Evolutionary conservation across 2,329 filamentous ascomycete species (phyloP).

Genomic region (Clarireedia hainanense): DNA sequence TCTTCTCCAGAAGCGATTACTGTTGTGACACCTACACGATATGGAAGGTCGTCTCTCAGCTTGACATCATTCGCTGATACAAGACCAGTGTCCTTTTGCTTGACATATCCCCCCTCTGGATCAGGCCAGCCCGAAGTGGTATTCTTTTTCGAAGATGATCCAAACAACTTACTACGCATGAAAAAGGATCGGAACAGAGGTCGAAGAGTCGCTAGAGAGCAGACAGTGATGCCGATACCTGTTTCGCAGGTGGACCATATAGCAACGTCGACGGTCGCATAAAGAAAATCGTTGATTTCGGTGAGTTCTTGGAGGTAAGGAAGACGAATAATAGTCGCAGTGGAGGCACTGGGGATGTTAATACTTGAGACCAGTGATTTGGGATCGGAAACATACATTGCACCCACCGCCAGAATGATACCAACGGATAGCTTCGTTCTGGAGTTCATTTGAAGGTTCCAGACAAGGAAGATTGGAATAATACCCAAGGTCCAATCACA

Average conservation of each 20-base stretch:
- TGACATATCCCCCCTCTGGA: not conserved
- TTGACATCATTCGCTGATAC: not conserved
- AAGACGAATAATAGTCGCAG: constrained; percentile 35
- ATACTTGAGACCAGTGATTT: constrained; percentile 11
- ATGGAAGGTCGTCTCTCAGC: not conserved
- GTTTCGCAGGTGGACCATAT: constrained; percentile 36
- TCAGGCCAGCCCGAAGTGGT: not conserved
- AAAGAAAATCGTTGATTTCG: constrained; percentile 31
- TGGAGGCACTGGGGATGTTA: constrained; percentile 27
- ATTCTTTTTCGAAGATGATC: not conserved
- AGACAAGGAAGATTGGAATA: constrained; percentile 35
- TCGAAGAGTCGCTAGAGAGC: constrained; percentile 33
- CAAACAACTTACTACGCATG: not conserved
- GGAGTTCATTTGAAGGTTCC: constrained; percentile 34
- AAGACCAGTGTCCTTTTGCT: not conserved
- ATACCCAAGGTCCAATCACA: constrained; percentile 36
- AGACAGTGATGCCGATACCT: constrained; percentile 33
- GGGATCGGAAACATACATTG: constrained; percentile 29
- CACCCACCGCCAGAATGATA: constrained; percentile 28
- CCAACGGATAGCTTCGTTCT: constrained; percentile 32
- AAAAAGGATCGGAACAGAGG: constrained; percentile 28
- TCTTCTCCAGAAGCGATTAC: not conserved
- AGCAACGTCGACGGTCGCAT: constrained; percentile 33
- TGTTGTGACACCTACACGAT: not conserved
- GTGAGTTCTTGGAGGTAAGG: constrained; percentile 33